Evolutionary conservation across 257 asterid species (phyloP), one percentile per base, ranked within the genome.

Genomic region (Capsicum pubescens): DNA sequence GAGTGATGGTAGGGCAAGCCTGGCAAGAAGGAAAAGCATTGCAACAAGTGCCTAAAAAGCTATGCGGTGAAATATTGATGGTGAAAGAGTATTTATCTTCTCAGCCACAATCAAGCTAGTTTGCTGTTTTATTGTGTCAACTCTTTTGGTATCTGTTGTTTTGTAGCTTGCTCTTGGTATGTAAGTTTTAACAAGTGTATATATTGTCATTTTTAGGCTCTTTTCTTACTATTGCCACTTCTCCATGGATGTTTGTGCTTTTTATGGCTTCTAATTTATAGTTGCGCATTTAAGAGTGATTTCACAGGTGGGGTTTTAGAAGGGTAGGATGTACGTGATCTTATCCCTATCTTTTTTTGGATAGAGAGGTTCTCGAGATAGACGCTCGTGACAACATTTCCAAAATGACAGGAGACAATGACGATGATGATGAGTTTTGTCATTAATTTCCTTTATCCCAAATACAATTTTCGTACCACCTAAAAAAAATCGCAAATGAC

Each of bases 1-100:
- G 98, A 46, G 95, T 93, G 59, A 50, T 92, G 90, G 95, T 94
- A 59, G 97, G 97, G 26, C 97, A 94, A 83, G 97, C 97, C 66
- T 94, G 98, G 98, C 95, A 94, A 86, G 98, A 94, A 86, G 98
- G 98, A 63, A 89, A 86, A 86, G 91, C 87, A 26, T 61, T 94
- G 87, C 83, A 94, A 64, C 94, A 92, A 85, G 90, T 94, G 32
- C 98, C 98, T 35, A 93, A 88, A 87, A 93, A 92, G 90, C 92
- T 94, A 36, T 92, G 94, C 54, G 80, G 87, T 54, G 98, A 94
- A 90, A 92, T 93, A 61, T 84, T 94, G 88, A 94, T 94, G 98
- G 95, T 94, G 84, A 93, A 87, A 84, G 94, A 94, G 84, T 88
- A 86, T 85, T 86, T 54, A 26, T 63, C 61, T 79, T 59, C 83